These are phyloP conservation scores for Sclerotinia glacialis DNA, from an alignment of 2,329 filamentous ascomycete species.

Conservation along the genomic window DNA sequence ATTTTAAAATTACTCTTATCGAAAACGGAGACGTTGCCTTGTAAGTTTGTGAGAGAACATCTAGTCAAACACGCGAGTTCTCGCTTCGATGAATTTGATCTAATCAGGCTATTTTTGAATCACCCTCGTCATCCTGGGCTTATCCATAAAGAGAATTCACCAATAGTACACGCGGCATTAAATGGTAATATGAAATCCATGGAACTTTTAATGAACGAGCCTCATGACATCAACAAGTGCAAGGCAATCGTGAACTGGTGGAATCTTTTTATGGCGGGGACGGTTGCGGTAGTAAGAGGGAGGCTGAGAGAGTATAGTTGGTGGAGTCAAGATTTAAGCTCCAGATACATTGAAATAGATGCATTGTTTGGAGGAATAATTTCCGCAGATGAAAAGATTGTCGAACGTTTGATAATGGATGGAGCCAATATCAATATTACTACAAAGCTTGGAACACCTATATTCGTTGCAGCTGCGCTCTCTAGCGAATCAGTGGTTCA, in stretches of 20 bases:
- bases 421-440: not conserved
- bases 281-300: not conserved
- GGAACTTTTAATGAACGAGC: not conserved
- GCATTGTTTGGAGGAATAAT: not conserved
- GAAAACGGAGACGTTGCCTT: not conserved
- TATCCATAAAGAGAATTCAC: not conserved
- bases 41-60: not conserved
- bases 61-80: not conserved
- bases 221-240: not conserved
- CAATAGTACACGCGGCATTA: not conserved
- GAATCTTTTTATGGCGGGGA: too few relatives aligned
- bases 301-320: not conserved
- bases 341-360: not conserved
- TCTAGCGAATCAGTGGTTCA: not conserved
- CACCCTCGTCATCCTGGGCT: not conserved
- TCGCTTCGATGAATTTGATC: not conserved
- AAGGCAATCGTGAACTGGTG: accelerated
- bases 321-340: too few relatives aligned
- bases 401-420: not conserved
- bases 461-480: not conserved
- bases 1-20: not conserved
- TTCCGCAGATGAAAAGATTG: not conserved
- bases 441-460: not conserved
- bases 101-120: not conserved
- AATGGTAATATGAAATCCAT: not conserved